Percentiles rank a stretch among this genome's conserved stretches.
Conservation (phyloP, 805 yeast genomes). For the Starmerella apicola region DNA sequence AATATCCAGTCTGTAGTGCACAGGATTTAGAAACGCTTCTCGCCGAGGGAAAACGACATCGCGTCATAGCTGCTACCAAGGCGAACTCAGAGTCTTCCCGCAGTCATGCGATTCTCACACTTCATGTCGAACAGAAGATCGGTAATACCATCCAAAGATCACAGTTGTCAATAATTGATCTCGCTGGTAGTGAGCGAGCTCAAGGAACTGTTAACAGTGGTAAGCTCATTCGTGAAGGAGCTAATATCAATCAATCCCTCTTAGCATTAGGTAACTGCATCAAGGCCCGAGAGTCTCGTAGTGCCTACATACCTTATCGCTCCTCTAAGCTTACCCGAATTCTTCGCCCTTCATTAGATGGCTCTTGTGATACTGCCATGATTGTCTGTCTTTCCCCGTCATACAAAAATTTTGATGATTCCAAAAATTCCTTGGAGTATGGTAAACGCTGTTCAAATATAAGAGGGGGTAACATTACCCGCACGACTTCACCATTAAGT, state of each 20-base stretch:
- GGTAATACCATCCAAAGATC: constrained; percentile 31
- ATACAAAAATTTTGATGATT: constrained; percentile 79
- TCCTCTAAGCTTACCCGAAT: constrained; percentile 82
- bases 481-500: too few relatives aligned
- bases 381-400: constrained; percentile 89
- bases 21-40: constrained; percentile 20
- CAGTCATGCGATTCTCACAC: constrained; percentile 86
- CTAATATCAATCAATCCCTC: constrained; percentile 78
- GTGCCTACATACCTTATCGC: constrained; percentile 75
- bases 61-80: constrained; percentile 79
- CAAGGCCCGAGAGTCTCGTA: constrained; percentile 54
- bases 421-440: constrained; percentile 77
- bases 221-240: constrained; percentile 73
- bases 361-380: constrained; percentile 92
- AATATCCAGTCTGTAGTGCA: constrained; percentile 39
- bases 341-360: constrained; percentile 80
- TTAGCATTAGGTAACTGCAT: constrained; percentile 89
- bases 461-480: too few relatives aligned
- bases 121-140: constrained; percentile 36
- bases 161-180: constrained; percentile 69
- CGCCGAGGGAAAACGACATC: constrained; percentile 15
- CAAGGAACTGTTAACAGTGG: constrained; percentile 81
- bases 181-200: constrained; percentile 94
- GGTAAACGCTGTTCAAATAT: too few relatives aligned
- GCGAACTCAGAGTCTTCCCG: constrained; percentile 86